Base-by-base conservation (phyloP, 495 filamentous ascomycete species). In the Annulohypoxylon stygium region DNA sequence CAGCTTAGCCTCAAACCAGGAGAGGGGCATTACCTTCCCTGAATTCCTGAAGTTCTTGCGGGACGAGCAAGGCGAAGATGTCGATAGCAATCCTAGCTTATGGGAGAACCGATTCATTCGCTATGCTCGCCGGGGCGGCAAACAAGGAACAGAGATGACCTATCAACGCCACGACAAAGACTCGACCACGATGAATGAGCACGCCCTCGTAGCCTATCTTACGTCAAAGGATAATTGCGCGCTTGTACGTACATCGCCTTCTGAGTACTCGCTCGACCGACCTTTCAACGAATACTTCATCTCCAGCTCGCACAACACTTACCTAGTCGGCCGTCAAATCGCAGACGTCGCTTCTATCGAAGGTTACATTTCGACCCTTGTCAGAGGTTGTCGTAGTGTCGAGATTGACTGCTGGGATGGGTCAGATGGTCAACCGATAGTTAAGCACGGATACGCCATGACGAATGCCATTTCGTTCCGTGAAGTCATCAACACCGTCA, bases 401-500 rank as follows among this genome's bases (percentile, higher is more conserved):
- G 96, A 99, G 81, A 93, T 99, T 50, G 96, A 99, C 82, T 98
- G 95, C 79, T 98, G 96, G 96, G 93, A 99, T 82, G 96, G 96
- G 12, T 84, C 87, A 30, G 91, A 97, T 75, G 93, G 92, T 36
- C 88, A 92, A 67, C 96, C 96, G 6, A 88, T 93, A 60, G 96
- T 99, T 30, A 92, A 89, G 69, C 96, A 99, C 75, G 96, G 96
- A 11, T 89, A 88, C n/a, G 97, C 94, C 11, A 86, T 94, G 80
- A 98, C 95, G 6, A 94, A 88, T 25, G 89, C 91, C 71, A 92
- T 98, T 53, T 87, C 92, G 2, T 98, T 99, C 79, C 84, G 87
- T 18, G 94, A 98, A 78, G 94, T 94, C 69, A 93, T 99, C 79
- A 91, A 91, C 18, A 94, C 95, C 65, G 95, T 99, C 80, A 92